Base-by-base conservation (phyloP, 2,329 filamentous ascomycete genomes). In the Thelonectria olida region DNA sequence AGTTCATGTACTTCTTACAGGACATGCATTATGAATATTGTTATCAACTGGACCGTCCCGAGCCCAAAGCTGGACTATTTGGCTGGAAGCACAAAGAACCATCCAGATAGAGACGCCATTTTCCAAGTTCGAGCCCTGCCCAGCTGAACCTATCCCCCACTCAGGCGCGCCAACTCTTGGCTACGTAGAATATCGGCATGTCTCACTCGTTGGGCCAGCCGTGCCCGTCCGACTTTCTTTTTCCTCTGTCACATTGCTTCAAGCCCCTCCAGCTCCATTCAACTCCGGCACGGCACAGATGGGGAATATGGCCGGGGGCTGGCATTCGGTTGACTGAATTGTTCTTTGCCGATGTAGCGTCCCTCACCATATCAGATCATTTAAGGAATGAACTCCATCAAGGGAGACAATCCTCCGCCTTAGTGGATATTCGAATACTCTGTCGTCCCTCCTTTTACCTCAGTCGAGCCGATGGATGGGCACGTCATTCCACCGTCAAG, bases 1-100 rank as follows among this genome's bases (percentile, higher is more conserved):
- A 68, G 68, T 68, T 67, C 67, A 71, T 70, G 68, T 70, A 60
- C 54, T n/a, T n/a, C n/a, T 54, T 57, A 51, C 58, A 62, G 47
- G 10, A 34, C 56, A 53, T 19, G 22, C 56, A 61, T 22, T 58
- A 57, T 52, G 49, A 31, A 52, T 44, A 56, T 63, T 54, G 51
- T 19, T 34, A 69, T 62, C 68, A 64, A 67, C 66, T 62, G 61
- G 65, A 9, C 6, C 25, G 6, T 27, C 25, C 6, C 64, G 38
- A 41, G 49, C 31, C 27, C 39, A 39, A 36, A 28, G 57, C 51
- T 27, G 31, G 28, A 28, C 31, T 23, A 27, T 28, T 27, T 38
- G 12, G n/a, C 27, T n/a, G 41, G 45, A 45, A 38, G 52, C 52
- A 17, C 47, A 17, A 45, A 48, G 28, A 28, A 22, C 31, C 15